Conservation (phyloP, 129 eudicot genomes). For the Glebionis coronaria region DNA sequence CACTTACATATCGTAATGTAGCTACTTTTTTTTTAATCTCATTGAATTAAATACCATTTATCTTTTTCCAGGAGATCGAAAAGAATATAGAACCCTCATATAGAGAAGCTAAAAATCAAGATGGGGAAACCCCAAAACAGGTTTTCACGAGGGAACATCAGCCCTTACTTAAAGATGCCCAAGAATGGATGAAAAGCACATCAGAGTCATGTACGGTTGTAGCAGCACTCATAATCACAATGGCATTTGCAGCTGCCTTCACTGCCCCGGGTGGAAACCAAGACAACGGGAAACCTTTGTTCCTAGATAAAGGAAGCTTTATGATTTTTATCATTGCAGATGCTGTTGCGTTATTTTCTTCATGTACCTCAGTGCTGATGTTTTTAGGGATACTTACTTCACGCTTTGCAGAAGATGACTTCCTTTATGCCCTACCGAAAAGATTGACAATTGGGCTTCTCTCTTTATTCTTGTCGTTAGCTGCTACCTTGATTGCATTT, state of each 20-base stretch:
- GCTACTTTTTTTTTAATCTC: too few relatives aligned
- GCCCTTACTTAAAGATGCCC: slow-evolving; percentile 7
- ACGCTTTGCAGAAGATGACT: slow-evolving; percentile 17
- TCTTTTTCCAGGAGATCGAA: slow-evolving; percentile 16
- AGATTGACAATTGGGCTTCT: slow-evolving; percentile 25
- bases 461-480: slow-evolving; percentile 23
- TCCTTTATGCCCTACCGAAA: slow-evolving; percentile 19
- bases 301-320: slow-evolving; percentile 2
- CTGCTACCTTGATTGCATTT: slow-evolving; percentile 16
- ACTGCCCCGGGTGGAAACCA: slow-evolving; percentile 20
- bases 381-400: slow-evolving; percentile 28
- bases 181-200: slow-evolving; percentile 28
- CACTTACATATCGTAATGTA: too few relatives aligned
- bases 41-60: too few relatives aligned
- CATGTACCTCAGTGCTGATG: slow-evolving; percentile 21
- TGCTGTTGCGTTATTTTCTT: slow-evolving; percentile 25
- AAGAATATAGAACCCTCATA: neutral
- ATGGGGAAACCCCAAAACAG: slow-evolving; percentile 2
- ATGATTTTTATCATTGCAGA: slow-evolving; percentile 22
- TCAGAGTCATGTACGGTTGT: slow-evolving; percentile 25
- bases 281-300: slow-evolving; percentile 17
- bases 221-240: slow-evolving; percentile 30
- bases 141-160: slow-evolving; percentile 11
- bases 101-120: neutral
- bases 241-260: slow-evolving; percentile 30